Conservation (phyloP, 345 rosid species). For the Gossypium herbaceum region DNA sequence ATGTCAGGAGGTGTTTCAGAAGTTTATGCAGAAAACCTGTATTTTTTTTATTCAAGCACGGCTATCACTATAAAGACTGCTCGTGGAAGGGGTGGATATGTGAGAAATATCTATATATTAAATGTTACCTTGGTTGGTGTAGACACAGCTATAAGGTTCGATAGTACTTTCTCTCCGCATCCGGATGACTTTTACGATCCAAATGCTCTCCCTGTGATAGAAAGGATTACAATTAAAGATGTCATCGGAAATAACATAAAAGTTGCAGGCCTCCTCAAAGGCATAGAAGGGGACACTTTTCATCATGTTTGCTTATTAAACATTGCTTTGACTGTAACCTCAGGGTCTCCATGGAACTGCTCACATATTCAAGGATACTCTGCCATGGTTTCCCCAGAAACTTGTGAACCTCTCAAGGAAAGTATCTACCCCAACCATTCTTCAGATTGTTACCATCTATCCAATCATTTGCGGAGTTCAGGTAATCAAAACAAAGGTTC, state of each 20-base stretch:
- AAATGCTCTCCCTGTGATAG: constrained; percentile 65
- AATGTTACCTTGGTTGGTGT: constrained; percentile 62
- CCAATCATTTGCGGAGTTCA: constrained; percentile 35
- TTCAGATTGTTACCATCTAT: constrained; percentile 61
- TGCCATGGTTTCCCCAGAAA: constrained; percentile 62
- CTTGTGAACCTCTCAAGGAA: constrained; percentile 58
- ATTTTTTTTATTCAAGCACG: constrained; percentile 50
- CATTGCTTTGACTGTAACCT: constrained; percentile 42
- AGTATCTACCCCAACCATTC: constrained; percentile 55
- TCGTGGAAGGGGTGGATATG: constrained; percentile 91
- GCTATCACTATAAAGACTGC: constrained; percentile 85
- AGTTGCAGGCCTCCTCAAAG: constrained; percentile 76
- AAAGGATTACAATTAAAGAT: constrained; percentile 64
- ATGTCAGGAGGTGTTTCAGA: constrained; percentile 98
- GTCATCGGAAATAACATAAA: constrained; percentile 58
- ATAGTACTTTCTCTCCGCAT: constrained; percentile 74
- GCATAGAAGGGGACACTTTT: constrained; percentile 75
- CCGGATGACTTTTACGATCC: constrained; percentile 75
- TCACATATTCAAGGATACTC: constrained; percentile 76
- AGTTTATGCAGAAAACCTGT: constrained; percentile 59
- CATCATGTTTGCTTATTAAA: constrained; percentile 67
- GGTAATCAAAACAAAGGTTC: constrained; percentile 41
- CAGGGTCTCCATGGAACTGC: constrained; percentile 73
- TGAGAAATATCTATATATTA: constrained; percentile 62
- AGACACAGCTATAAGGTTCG: constrained; percentile 58